Evolutionary conservation across 164 flowering plant species (phyloP).

Genomic region (Vitis rotundifolia): DNA sequence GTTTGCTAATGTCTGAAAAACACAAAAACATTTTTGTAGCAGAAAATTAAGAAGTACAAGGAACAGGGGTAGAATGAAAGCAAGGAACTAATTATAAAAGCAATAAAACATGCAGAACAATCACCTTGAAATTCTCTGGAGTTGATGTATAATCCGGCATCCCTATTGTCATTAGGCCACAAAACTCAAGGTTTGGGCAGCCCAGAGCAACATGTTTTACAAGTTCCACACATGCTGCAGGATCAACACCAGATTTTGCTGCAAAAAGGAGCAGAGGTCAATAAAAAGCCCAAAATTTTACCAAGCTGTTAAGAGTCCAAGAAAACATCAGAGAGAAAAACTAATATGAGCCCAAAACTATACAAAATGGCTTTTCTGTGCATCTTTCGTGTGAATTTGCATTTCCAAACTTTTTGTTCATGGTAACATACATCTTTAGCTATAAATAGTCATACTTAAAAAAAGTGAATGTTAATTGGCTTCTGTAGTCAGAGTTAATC

Average conservation of each 20-base stretch:
- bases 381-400: too few species aligned
- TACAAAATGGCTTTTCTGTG: too few species aligned
- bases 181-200: conserved; percentile 83
- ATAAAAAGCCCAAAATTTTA: background rate
- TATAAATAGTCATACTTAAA: too few species aligned
- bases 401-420: too few species aligned
- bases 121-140: conserved; percentile 89
- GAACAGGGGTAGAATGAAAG: background rate
- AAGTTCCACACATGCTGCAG: conserved; percentile 77
- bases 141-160: conserved; percentile 94
- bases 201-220: conserved; percentile 65
- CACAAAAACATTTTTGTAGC: background rate
- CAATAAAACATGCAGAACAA: conserved; percentile 1
- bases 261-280: conserved; percentile 20
- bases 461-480: too few species aligned
- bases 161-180: conserved; percentile 97
- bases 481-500: too few species aligned
- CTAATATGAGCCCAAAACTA: too few species aligned
- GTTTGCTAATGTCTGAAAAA: conserved; percentile 51
- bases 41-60: background rate
- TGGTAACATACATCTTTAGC: too few species aligned
- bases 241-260: conserved; percentile 93
- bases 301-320: too few species aligned
- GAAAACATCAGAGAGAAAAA: too few species aligned
- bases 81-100: background rate